Conservation (phyloP, 2,329 filamentous ascomycete genomes). For the Ceratocystis lukuohia region DNA sequence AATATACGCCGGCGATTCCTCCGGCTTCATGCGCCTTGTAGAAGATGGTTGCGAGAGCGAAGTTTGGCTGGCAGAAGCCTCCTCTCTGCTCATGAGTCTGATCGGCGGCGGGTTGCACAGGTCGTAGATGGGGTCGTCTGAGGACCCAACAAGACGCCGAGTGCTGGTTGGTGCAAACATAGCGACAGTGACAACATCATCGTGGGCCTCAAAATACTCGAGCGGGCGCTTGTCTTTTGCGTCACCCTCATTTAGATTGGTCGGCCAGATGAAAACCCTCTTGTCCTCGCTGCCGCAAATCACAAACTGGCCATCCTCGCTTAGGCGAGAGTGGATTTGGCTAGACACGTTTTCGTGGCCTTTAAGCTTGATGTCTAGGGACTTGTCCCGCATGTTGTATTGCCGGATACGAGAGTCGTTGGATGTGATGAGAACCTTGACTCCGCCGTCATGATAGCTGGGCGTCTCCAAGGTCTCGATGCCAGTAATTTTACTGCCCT, state of each 20-base stretch:
- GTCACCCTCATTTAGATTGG: constrained; percentile 38
- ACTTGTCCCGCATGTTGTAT: constrained; percentile 77
- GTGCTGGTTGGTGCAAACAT: constrained; percentile 71
- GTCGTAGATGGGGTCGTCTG: constrained; percentile 88
- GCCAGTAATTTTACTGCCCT: constrained; percentile 93
- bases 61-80: constrained; percentile 36
- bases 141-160: constrained; percentile 61
- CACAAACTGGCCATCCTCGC: constrained; percentile 72
- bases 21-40: constrained; percentile 34
- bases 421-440: constrained; percentile 80
- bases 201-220: constrained; percentile 84
- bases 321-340: constrained; percentile 81
- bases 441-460: constrained; percentile 41
- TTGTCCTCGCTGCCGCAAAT: constrained; percentile 89
- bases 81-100: constrained; percentile 61
- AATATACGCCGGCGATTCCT: constrained; percentile 64
- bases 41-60: constrained; percentile 28
- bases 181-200: constrained; percentile 77
- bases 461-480: constrained; percentile 55
- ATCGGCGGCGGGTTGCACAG: constrained; percentile 91
- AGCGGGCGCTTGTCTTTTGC: constrained; percentile 67
- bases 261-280: constrained; percentile 79
- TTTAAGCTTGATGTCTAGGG: constrained; percentile 75
- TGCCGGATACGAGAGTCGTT: constrained; percentile 87
- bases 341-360: constrained; percentile 82